These are phyloP conservation scores for Suillus spraguei DNA, from an alignment of 768 basidiomycete species.

Conservation along the genomic window DNA sequence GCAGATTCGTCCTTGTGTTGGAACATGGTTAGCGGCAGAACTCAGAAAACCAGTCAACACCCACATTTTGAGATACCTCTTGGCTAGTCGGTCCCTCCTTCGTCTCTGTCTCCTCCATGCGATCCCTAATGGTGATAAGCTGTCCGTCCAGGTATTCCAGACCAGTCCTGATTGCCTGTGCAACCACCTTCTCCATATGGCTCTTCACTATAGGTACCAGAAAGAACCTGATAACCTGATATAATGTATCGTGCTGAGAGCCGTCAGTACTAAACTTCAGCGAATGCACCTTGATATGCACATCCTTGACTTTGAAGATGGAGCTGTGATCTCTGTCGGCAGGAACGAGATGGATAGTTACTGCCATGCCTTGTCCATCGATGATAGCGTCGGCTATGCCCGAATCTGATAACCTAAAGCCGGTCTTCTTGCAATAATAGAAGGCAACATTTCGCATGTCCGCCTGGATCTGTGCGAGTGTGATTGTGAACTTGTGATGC, in stretches of 20 bases:
- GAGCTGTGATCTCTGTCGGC: conserved; percentile 66
- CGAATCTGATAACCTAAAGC: conserved; percentile 78
- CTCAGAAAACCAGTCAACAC: conserved; percentile 18
- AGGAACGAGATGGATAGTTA: conserved; percentile 60
- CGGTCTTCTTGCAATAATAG: conserved; percentile 84
- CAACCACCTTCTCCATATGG: conserved; percentile 59
- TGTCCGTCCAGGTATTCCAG: conserved; percentile 90
- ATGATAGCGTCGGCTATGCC: conserved; percentile 86
- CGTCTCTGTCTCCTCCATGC: conserved; percentile 65
- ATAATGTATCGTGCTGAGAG: conserved; percentile 87
- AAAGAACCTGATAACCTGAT: conserved; percentile 80
- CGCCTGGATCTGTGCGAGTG: conserved; percentile 84
- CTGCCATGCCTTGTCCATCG: conserved; percentile 80
- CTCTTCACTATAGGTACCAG: conserved; percentile 84
- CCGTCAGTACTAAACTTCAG: conserved; percentile 90
- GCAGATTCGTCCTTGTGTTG: conserved; percentile 51
- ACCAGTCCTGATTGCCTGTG: conserved; percentile 73
- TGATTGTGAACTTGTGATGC: conserved; percentile 74
- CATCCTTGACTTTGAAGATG: conserved; percentile 72
- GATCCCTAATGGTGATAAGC: conserved; percentile 83
- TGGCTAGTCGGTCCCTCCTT: conserved; percentile 42
- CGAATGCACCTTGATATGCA: conserved; percentile 82
- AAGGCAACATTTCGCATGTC: conserved; percentile 95
- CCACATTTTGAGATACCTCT: conserved; percentile 62
- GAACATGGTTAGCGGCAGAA: conserved; percentile 37